Conservation (phyloP, 2,329 filamentous ascomycete species). For the Talaromyces amestolkiae region DNA sequence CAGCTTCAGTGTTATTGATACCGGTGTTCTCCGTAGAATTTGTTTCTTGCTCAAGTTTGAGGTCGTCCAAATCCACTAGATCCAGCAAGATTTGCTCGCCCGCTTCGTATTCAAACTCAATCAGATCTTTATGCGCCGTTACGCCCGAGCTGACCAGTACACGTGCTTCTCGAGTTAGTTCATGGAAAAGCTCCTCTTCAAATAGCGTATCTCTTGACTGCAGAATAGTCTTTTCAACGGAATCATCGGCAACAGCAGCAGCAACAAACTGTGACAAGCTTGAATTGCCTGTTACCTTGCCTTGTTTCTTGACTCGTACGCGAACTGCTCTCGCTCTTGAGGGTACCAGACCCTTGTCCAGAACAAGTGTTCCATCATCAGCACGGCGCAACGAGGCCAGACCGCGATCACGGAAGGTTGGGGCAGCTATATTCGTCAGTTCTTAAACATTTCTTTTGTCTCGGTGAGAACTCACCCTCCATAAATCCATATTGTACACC, state of each 20-base stretch:
- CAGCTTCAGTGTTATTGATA: constrained; percentile 51
- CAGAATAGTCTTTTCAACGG: constrained; percentile 38
- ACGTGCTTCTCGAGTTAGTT: constrained; percentile 79
- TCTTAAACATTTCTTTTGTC: no score
- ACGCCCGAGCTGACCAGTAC: constrained; percentile 69
- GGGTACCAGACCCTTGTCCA: constrained; percentile 62
- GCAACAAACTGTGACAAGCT: constrained; percentile 24
- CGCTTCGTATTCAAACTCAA: constrained; percentile 56
- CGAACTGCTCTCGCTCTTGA: constrained; percentile 60
- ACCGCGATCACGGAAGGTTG: constrained; percentile 65
- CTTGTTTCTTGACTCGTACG: constrained; percentile 62
- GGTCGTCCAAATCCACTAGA: constrained; percentile 59
- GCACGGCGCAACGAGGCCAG: constrained; percentile 74
- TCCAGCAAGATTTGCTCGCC: constrained; percentile 64
- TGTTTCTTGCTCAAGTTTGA: constrained; percentile 30
- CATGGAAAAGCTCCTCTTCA: constrained; percentile 79
- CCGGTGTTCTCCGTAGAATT: constrained; percentile 20
- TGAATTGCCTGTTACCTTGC: constrained; percentile 57
- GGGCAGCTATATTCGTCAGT: constrained; percentile 43
- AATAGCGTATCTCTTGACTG: constrained; percentile 52
- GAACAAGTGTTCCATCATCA: constrained; percentile 68
- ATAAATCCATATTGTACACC: constrained; percentile 87
- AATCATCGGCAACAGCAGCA: constrained; percentile 24
- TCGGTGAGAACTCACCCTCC: constrained; percentile 51
- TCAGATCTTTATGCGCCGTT: constrained; percentile 57